These are phyloP conservation scores for Diaporthe eres DNA, from an alignment of 2,329 filamentous ascomycete genomes.

Conservation along the genomic window DNA sequence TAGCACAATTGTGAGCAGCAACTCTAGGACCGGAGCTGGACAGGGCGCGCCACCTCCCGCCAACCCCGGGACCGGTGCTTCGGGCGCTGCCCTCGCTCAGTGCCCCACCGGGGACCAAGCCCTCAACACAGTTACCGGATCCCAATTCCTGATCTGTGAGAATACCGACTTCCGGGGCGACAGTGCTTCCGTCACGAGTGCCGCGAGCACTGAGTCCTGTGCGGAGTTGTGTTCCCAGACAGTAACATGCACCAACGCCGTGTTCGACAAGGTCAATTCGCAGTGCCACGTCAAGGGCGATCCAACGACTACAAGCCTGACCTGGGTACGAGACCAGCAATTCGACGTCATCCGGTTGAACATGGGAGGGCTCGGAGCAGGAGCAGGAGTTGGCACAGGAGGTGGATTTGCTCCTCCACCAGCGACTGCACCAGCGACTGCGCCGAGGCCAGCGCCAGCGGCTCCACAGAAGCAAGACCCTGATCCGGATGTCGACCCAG, in stretches of 20 bases:
- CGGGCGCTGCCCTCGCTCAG: constrained; percentile 15
- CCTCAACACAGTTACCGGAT: neutral
- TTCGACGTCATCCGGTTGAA: constrained; percentile 20
- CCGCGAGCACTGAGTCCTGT: constrained; percentile 19
- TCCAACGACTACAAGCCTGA: neutral
- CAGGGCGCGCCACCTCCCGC: neutral
- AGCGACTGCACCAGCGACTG: neutral
- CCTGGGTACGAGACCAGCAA: constrained; percentile 1
- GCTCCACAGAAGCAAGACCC: neutral
- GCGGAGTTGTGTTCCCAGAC: constrained; percentile 21
- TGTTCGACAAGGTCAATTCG: constrained; percentile 20
- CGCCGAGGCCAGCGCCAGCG: neutral
- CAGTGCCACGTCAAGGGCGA: constrained; percentile 19
- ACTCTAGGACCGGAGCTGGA: neutral
- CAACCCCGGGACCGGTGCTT: neutral
- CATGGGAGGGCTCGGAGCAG: neutral
- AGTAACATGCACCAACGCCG: constrained; percentile 4
- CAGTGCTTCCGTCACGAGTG: constrained; percentile 1
- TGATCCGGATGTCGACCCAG: constrained; percentile 1
- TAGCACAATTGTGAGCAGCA: constrained; percentile 7
- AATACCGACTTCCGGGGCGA: constrained; percentile 16
- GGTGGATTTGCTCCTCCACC: neutral
- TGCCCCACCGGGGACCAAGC: constrained; percentile 6
- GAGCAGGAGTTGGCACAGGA: constrained; percentile 4
- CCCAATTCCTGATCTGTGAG: constrained; percentile 13